Conservation (phyloP, 129 eudicot species). For the Saposhnikovia divaricata region DNA sequence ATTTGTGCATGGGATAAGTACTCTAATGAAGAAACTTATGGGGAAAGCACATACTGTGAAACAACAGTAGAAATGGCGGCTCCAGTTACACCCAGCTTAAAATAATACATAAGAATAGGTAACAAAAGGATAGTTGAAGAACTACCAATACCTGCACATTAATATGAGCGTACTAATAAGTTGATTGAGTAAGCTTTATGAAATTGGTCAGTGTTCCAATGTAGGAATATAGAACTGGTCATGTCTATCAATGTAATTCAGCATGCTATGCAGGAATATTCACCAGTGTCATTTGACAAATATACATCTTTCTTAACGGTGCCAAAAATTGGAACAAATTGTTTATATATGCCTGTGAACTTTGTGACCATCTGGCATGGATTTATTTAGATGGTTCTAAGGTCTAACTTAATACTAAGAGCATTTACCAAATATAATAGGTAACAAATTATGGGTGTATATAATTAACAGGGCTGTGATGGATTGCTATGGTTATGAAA, state of each 20-base stretch:
- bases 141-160: slow-evolving; percentile 70
- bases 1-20: neutral
- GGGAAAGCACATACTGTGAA: slow-evolving; percentile 65
- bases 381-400: neutral
- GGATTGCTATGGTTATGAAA: neutral
- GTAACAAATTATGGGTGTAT: neutral
- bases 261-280: neutral
- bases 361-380: neutral
- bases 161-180: too few species aligned
- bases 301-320: neutral
- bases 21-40: neutral
- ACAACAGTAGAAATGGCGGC: slow-evolving; percentile 90
- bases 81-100: slow-evolving; percentile 74
- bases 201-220: neutral
- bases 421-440: too few species aligned
- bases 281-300: neutral
- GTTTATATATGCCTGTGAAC: neutral
- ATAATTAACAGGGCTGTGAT: neutral
- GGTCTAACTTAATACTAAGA: too few species aligned
- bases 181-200: too few species aligned
- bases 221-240: neutral
- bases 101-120: slow-evolving; percentile 72
- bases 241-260: neutral
- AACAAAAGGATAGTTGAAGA: slow-evolving; percentile 53
- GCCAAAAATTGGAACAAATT: neutral